Conservation (phyloP, 2,329 filamentous ascomycete genomes). For the Macrophomina pseudophaseolina region DNA sequence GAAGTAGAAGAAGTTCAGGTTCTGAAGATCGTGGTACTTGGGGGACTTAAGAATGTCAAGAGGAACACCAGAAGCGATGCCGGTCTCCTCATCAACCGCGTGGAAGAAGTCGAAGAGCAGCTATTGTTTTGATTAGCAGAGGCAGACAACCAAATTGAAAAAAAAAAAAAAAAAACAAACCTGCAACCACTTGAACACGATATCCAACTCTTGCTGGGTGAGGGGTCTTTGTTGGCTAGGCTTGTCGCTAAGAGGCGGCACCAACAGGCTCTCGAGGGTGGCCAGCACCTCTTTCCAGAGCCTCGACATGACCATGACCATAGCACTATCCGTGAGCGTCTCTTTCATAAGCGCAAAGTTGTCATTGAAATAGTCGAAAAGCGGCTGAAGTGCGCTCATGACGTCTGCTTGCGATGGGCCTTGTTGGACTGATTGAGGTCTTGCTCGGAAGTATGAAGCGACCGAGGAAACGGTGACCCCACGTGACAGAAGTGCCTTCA, state of each 20-base stretch:
- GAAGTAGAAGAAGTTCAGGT: slow-evolving; percentile 98
- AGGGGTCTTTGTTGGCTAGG: slow-evolving; percentile 84
- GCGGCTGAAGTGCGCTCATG: slow-evolving; percentile 77
- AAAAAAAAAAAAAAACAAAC: slow-evolving; percentile 31
- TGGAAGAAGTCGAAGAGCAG: slow-evolving; percentile 95
- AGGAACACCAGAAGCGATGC: slow-evolving; percentile 85
- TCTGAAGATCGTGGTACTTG: slow-evolving; percentile 97
- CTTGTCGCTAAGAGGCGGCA: slow-evolving; percentile 94
- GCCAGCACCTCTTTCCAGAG: slow-evolving; percentile 97
- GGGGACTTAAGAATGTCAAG: slow-evolving; percentile 92
- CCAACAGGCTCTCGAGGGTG: slow-evolving; percentile 86
- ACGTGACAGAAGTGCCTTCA: slow-evolving; percentile 75
- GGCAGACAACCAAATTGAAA: not conserved
- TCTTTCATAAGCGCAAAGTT: slow-evolving; percentile 99
- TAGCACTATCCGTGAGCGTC: slow-evolving; percentile 91
- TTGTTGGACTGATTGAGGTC: slow-evolving; percentile 55
- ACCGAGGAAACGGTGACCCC: slow-evolving; percentile 75
- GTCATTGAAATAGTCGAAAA: slow-evolving; percentile 95
- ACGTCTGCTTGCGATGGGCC: slow-evolving; percentile 74
- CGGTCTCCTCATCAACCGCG: slow-evolving; percentile 80
- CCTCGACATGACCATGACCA: slow-evolving; percentile 97
- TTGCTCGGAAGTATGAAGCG: slow-evolving; percentile 67
- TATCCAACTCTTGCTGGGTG: slow-evolving; percentile 85
- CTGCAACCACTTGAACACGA: slow-evolving; percentile 93
- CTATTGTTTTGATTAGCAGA: slow-evolving; percentile 32